Evolutionary conservation across 306 rosid species (phyloP), one percentile per base, ranked within the genome.

Genomic region (Vigna mungo): DNA sequence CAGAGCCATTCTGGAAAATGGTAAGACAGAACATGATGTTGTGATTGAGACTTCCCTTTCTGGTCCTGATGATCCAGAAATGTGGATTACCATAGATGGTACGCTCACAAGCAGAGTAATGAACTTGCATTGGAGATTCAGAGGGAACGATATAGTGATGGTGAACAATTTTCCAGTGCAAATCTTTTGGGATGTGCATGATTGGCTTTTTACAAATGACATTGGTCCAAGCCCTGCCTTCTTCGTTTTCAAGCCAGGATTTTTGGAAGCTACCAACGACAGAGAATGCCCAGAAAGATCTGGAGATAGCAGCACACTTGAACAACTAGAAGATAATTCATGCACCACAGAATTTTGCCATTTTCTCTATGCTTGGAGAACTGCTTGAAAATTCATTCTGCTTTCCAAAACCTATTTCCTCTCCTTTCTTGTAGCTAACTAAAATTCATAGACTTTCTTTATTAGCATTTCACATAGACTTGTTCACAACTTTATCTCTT

Each of bases 121-220:
- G 87, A 91, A 91, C 83, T 77, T 91, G 85, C 84, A 88, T 81
- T 88, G 97, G 94, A 91, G 87, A 69, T 91, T 91, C 23, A 82
- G 92, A 78, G 94, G 97, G 69, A 91, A 91, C 53, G 90, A 89
- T 74, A 62, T 85, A 4, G 79, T 82, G 51, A 82, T 81, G 80
- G 81, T 88, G 74, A 78, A 91, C 63, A 83, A 78, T 75, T 63
- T 79, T 13, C 89, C 88, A 0, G 81, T 91, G 27, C 84, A 91
- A 47, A 84, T 89, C 6, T 76, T 88, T 36, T 91, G 94, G 97
- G 97, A 91, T 51, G 91, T 89, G 48, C 91, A 91, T 86, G 90
- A 89, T 80, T 88, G 94, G 97, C 55, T 91, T 47, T 90, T 88
- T 67, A 75, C 58, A 30, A 61, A 61, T 61, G 72, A 74, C 2